Percentiles rank a stretch among this genome's conserved stretches.
Conservation (phyloP, 371 early-diverging fungal species). For the Mortierella sp. region DNA sequence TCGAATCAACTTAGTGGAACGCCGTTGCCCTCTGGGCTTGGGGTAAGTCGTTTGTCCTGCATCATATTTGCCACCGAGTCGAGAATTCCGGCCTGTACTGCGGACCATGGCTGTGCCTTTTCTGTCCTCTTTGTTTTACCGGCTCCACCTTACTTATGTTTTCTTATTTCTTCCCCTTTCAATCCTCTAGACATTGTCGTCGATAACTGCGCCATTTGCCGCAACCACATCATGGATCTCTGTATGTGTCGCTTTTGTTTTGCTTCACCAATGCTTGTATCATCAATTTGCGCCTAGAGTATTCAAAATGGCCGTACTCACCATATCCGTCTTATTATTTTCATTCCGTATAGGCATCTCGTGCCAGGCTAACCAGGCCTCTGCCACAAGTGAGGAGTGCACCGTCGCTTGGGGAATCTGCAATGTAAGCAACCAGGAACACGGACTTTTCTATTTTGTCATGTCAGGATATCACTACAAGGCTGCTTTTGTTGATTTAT, state of each 20-base stretch:
- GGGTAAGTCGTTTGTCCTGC: constrained; percentile 70
- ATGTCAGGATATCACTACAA: neutral
- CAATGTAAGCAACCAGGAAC: constrained; percentile 89
- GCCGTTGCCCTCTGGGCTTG: constrained; percentile 99
- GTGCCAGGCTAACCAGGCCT: constrained; percentile 97
- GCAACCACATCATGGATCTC: constrained; percentile 99
- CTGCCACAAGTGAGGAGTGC: constrained; percentile 95
- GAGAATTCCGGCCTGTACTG: constrained; percentile 8
- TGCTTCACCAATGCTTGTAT: too few species aligned
- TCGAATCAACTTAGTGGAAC: constrained; percentile 83
- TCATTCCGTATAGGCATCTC: constrained; percentile 86
- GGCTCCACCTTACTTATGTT: neutral
- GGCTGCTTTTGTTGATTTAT: neutral
- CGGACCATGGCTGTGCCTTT: constrained; percentile 49
- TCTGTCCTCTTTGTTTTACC: neutral
- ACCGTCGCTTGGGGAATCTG: constrained; percentile 99
- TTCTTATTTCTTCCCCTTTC: constrained; percentile 65
- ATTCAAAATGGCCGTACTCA: neutral
- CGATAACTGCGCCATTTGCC: constrained; percentile 99
- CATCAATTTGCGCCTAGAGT: neutral
- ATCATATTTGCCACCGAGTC: neutral
- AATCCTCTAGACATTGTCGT: constrained; percentile 96
- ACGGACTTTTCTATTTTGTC: too few species aligned
- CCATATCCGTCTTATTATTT: neutral
- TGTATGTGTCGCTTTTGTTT: constrained; percentile 73